A percentile compares a stretch with the other conserved stretches of the same genome.
These are phyloP conservation scores for Puccinia polysora DNA, from an alignment of 1,284 basidiomycete genomes.

Conservation along the genomic window DNA sequence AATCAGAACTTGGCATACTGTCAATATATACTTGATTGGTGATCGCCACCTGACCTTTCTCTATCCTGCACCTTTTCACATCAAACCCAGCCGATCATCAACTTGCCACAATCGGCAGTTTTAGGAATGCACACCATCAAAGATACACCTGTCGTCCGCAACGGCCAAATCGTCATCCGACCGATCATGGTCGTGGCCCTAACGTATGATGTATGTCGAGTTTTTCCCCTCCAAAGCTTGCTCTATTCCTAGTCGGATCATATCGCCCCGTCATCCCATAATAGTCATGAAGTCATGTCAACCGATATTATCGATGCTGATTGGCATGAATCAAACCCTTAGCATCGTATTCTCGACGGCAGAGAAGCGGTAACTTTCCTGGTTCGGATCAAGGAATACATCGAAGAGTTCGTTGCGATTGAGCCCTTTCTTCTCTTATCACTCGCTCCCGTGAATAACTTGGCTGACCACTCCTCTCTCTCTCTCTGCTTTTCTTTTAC, in stretches of 20 bases:
- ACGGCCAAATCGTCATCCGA: conserved; percentile 89
- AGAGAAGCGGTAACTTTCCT: conserved; percentile 97
- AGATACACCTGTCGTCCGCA: conserved; percentile 84
- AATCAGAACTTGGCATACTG: no score
- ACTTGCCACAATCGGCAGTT: conserved; percentile 90
- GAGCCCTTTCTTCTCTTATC: not conserved
- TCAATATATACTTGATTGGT: conserved; percentile 59
- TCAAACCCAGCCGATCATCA: conserved; percentile 60
- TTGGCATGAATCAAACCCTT: not conserved
- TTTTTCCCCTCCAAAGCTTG: not conserved
- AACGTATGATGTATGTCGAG: conserved; percentile 44
- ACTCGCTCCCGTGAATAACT: not conserved
- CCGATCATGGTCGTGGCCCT: conserved; percentile 77
- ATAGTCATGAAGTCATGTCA: not conserved
- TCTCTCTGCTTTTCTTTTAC: not conserved
- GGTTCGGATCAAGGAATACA: conserved; percentile 61
- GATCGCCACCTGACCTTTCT: not conserved
- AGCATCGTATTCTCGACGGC: conserved; percentile 92
- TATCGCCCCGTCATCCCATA: not conserved
- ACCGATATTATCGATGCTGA: not conserved
- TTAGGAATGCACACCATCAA: conserved; percentile 94
- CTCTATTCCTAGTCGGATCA: no score
- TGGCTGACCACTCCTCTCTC: not conserved
- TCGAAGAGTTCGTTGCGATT: conserved; percentile 48
- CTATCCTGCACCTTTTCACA: not conserved